These are phyloP conservation scores for Theileria luwenshuni DNA, from an alignment of 169 alveolate species.

Conservation along the genomic window DNA sequence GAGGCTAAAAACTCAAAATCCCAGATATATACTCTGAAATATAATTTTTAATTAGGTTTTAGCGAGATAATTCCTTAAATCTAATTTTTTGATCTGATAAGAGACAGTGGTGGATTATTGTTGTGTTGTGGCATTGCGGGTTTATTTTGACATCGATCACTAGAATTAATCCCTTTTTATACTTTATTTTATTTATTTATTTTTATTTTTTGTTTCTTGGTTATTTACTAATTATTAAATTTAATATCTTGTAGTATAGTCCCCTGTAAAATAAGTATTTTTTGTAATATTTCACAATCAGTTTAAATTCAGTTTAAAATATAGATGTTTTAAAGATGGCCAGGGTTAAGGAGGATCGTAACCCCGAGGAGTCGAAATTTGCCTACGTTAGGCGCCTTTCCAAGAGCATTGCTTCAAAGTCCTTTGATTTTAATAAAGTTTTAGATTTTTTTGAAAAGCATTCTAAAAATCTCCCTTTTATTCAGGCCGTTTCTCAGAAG, in stretches of 20 bases:
- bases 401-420: neutral
- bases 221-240: too few relatives aligned
- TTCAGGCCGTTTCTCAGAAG: slow-evolving; percentile 20
- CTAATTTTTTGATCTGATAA: neutral
- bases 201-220: too few relatives aligned
- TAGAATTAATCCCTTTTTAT: neutral
- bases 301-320: neutral
- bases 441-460: slow-evolving; percentile 47
- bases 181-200: neutral
- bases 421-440: slow-evolving; percentile 28
- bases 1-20: too few relatives aligned
- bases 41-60: too few relatives aligned
- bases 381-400: slow-evolving; percentile 15
- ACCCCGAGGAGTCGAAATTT: neutral
- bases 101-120: neutral
- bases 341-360: neutral
- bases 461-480: slow-evolving; percentile 49
- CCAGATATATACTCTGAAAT: too few relatives aligned
- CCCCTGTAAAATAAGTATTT: neutral
- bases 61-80: too few relatives aligned
- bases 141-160: too few relatives aligned
- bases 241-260: neutral
- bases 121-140: neutral
- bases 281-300: slow-evolving; percentile 2
- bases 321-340: neutral